phyloP scores from a whole-genome alignment of 768 basidiomycete genomes.

The Dictyophora rubrovolvata region DNA sequence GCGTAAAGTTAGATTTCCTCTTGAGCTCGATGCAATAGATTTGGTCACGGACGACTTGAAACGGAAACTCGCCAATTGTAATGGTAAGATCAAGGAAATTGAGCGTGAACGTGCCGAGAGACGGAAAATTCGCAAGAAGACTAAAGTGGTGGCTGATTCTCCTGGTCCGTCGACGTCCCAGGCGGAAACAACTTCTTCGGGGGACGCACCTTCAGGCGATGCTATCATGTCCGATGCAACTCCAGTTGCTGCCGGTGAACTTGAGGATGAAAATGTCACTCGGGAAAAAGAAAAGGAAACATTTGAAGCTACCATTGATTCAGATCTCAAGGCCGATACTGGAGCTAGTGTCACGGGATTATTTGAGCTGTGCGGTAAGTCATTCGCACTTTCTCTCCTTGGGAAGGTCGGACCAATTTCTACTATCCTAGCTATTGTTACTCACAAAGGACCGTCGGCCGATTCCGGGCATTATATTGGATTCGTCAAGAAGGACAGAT shows the following conservation, averaged over 20 bases:
- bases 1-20: slow-evolving; percentile 88
- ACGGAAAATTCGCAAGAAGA: slow-evolving; percentile 68
- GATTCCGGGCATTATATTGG: slow-evolving; percentile 96
- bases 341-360: slow-evolving; percentile 72
- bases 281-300: slow-evolving; percentile 55
- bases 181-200: slow-evolving; percentile 12
- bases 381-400: not conserved
- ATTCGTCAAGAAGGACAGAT: slow-evolving; percentile 72
- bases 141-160: slow-evolving; percentile 38
- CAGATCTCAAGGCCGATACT: slow-evolving; percentile 52
- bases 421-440: slow-evolving; percentile 62
- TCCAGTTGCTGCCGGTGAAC: slow-evolving; percentile 28
- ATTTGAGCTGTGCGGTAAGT: slow-evolving; percentile 86
- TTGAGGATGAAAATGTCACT: slow-evolving; percentile 58
- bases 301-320: slow-evolving; percentile 53
- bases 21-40: slow-evolving; percentile 80
- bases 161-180: slow-evolving; percentile 13
- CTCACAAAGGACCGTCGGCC: slow-evolving; percentile 92
- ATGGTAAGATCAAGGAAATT: slow-evolving; percentile 62
- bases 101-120: slow-evolving; percentile 80
- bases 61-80: slow-evolving; percentile 58
- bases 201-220: not conserved
- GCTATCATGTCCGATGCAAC: slow-evolving; percentile 14
- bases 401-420: not conserved
- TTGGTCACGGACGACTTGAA: slow-evolving; percentile 73